Base-by-base conservation (phyloP, 2,329 filamentous ascomycete species). In the Aspergillus eucalypticola region DNA sequence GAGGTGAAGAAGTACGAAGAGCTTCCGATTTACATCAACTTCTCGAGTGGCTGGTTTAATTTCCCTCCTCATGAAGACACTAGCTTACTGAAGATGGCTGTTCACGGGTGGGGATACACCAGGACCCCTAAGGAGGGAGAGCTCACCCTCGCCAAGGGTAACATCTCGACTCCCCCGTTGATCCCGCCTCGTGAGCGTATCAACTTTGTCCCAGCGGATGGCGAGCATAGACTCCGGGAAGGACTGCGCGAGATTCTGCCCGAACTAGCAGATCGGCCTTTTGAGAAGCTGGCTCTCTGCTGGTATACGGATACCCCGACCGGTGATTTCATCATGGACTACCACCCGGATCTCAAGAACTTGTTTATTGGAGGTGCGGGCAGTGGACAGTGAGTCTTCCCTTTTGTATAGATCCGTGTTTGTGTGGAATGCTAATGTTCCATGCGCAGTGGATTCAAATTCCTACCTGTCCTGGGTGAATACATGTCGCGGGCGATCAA, bases 401-500 rank as follows among this genome's bases (percentile, higher is more conserved):
- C 17, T 29, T 54, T 21, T 13, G 11, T 35, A 13, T 13, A 11
- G 11, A 15, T 42, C 29, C 59, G 3, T 25, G 39, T 52, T 13
- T 8, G 29, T 50, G n/a, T 35, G 10, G 3, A 35, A 39, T 10
- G 54, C 23, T n/a, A 46, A 44, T 13, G 39, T 35, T 10, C 42
- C 8, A 1, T n/a, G 8, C 17, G 17, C 50, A 80, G 63, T 68
- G 87, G 80, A 1, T 89, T 87, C 79, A 90, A 90, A 74, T 89
- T 89, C 70, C 71, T 89, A 54, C 87, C 87, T 0, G 82, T 89
- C 5, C 75, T 90, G 8, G 87, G 87, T 8, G 82, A 85, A 27
- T 84, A 83, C 70, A 79, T 88, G 54, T 61, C 58, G 56, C 49
- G 56, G 63, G 61, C 63, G 1, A 6, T 66, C 1, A 58, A 64